Base-by-base conservation (phyloP, 805 yeast species). In the Priceomyces fermenticarens region DNA sequence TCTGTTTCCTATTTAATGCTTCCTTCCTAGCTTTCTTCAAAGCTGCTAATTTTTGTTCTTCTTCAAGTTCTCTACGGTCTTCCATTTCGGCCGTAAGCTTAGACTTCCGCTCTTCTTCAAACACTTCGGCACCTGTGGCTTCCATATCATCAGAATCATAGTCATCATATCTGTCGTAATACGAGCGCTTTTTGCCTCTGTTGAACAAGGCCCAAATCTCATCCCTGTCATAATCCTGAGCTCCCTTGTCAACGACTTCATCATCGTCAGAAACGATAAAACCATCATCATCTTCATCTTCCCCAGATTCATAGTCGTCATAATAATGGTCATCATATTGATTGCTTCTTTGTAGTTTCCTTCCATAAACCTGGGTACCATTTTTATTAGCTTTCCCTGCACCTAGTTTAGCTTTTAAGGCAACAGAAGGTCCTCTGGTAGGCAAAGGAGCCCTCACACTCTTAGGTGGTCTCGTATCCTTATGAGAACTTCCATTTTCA, bases 191-290 rank as follows among this genome's bases (percentile, higher is more conserved):
- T 43, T 72, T 73, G 3, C 89, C 88, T 43, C 77, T 72, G 54
- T 80, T 83, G 60, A 90, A 85, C 62, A 91, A 75, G 13, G 81
- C 78, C 97, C 97, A 88, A 35, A 91, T 90, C 60, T 89, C 96
- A 47, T 85, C 89, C 33, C 91, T 67, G 51, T 87, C 86, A 49
- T 85, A 86, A 3, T 81, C 88, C 5, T 60, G 70, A 12, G 45
- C 32, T 28, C 32, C 34, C 16, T 41, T 31, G 35, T 30, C 47
- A 5, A 41, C 27, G 15, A 54, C 65, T 3, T 60, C 72, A 5
- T 72, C 81, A 5, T 72, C 80, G 42, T 79, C 86, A 37, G 56
- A 60, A 13, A 77, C 75, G 8, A 73, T 88, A 28, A 83, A 70
- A 52, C 82, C 83, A 31, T 75, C 82, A 5, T 71, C 75, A 16